A percentile compares a stretch with the other conserved stretches of the same genome.
phyloP scores from a whole-genome alignment of 495 filamentous ascomycete genomes.

The Daldinia childiae region DNA sequence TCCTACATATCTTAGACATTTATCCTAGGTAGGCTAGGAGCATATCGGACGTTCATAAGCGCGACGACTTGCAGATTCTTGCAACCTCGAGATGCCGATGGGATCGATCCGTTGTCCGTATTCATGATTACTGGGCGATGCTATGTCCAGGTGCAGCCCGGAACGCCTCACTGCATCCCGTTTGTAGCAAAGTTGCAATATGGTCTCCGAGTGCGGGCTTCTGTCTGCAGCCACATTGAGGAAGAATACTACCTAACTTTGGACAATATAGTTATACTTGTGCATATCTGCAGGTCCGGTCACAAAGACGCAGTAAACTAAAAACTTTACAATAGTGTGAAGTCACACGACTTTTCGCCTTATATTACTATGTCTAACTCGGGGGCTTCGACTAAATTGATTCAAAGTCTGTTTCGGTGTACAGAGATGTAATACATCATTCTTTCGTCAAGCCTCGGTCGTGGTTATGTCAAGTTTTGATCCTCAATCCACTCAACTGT shows the following conservation, averaged over 20 bases:
- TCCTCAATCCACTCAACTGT: conserved; percentile 24
- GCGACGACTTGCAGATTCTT: conserved; percentile 18
- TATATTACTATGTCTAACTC: conserved; percentile 15
- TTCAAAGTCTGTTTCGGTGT: background rate
- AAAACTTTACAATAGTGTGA: conserved; percentile 6
- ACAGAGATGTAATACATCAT: conserved; percentile 33
- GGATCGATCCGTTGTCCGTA: conserved; percentile 4
- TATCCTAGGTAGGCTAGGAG: conserved; percentile 4
- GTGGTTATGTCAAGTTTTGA: conserved; percentile 32
- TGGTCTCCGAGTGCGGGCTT: conserved; percentile 36
- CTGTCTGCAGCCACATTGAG: conserved; percentile 30
- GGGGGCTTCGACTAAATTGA: conserved; percentile 2
- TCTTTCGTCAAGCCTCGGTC: conserved; percentile 13
- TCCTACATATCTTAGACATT: conserved; percentile 4
- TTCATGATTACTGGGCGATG: conserved; percentile 14
- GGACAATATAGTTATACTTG: conserved; percentile 15
- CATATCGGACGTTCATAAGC: conserved; percentile 11
- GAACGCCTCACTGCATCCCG: conserved; percentile 19
- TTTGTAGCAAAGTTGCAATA: conserved; percentile 14
- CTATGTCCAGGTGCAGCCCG: conserved; percentile 1
- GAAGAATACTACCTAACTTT: conserved; percentile 24
- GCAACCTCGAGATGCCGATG: conserved; percentile 18
- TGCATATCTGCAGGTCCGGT: conserved; percentile 40
- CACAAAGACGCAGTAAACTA: conserved; percentile 24
- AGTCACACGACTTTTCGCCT: conserved; percentile 22